phyloP scores from a whole-genome alignment of 768 basidiomycete species.

The Tulasnella sp. region DNA sequence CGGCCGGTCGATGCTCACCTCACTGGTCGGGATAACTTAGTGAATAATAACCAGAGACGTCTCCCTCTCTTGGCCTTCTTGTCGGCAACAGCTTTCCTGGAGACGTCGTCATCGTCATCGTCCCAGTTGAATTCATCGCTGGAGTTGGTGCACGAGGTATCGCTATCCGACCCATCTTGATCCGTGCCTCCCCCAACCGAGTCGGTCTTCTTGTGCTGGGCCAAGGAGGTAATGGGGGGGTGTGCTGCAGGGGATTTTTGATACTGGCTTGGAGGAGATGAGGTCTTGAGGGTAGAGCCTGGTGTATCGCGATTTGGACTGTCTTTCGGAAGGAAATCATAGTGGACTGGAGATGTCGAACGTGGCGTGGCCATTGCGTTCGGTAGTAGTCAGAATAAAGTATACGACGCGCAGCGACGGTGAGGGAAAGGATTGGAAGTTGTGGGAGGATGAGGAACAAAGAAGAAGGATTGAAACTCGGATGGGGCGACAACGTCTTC shows the following conservation, averaged over 20 bases:
- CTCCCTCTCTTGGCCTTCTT: slow-evolving; percentile 49
- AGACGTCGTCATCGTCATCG: slow-evolving; percentile 38
- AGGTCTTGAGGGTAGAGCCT: not conserved
- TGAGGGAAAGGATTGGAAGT: not conserved
- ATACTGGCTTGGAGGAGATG: not conserved
- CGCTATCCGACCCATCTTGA: not conserved
- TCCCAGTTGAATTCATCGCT: slow-evolving; percentile 71
- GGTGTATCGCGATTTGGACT: not conserved
- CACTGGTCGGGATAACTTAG: slow-evolving; percentile 49
- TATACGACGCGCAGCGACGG: too few relatives aligned
- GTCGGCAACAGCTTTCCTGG: slow-evolving; percentile 22
- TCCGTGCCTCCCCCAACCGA: not conserved
- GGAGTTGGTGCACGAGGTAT: slow-evolving; percentile 36
- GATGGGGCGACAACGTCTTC: not conserved
- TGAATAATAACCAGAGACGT: slow-evolving; percentile 48
- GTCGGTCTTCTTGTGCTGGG: not conserved
- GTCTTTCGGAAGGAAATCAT: slow-evolving; percentile 2
- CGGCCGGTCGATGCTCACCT: not conserved
- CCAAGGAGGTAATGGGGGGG: not conserved
- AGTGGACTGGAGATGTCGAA: not conserved
- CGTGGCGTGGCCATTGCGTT: not conserved
- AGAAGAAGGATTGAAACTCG: not conserved
- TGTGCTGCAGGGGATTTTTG: not conserved
- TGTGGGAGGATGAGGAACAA: not conserved
- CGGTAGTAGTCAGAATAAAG: too few relatives aligned